These are phyloP conservation scores for Calvatia gigantea DNA, from an alignment of 768 basidiomycete species.

Conservation along the genomic window DNA sequence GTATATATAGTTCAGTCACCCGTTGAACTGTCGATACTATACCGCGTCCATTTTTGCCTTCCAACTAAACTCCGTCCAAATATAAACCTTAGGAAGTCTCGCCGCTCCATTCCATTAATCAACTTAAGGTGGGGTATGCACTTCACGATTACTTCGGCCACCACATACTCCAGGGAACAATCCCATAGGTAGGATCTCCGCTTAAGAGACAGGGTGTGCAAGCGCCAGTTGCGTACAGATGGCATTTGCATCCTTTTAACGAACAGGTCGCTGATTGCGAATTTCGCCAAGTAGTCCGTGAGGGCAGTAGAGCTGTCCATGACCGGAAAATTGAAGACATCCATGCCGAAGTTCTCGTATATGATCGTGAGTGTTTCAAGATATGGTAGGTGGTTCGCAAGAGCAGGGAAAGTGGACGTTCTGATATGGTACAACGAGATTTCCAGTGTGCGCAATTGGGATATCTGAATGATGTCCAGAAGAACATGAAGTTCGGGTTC, in stretches of 20 bases:
- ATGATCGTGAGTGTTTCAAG: not conserved
- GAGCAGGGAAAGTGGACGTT: not conserved
- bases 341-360: not conserved
- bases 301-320: too few species aligned
- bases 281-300: not conserved
- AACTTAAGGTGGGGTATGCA: not conserved
- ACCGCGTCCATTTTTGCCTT: too few species aligned
- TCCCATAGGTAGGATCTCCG: not conserved
- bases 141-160: not conserved
- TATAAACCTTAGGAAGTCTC: not conserved
- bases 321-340: not conserved
- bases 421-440: not conserved
- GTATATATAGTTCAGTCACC: too few species aligned
- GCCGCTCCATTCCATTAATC: not conserved
- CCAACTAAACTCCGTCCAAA: too few species aligned
- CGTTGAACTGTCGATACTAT: too few species aligned
- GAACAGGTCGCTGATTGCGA: not conserved
- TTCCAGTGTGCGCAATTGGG: not conserved
- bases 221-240: not conserved
- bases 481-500: not conserved
- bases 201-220: not conserved
- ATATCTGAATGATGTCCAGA: not conserved
- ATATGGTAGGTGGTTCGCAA: not conserved
- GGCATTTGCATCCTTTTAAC: not conserved
- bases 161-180: not conserved